Evolutionary conservation across 1,284 basidiomycete species (phyloP).

Genomic region (Anthracocystis panici-leucophaei): DNA sequence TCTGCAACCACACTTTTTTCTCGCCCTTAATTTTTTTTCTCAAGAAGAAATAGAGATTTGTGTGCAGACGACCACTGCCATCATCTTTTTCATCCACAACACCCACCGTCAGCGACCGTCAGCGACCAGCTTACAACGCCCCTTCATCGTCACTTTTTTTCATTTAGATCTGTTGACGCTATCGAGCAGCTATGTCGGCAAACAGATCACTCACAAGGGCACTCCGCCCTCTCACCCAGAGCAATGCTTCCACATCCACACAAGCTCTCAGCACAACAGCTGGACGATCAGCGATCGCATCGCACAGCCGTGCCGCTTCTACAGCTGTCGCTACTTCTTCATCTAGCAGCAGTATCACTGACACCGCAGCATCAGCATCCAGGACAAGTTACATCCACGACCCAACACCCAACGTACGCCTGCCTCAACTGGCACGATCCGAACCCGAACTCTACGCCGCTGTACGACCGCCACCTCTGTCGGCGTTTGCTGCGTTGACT

Average conservation of each 20-base stretch:
- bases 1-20: constrained; percentile 11
- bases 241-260: constrained; percentile 29
- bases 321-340: constrained; percentile 23
- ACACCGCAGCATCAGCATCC: constrained; percentile 4
- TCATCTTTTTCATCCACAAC: background rate
- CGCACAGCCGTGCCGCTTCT: constrained; percentile 27
- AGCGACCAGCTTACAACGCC: background rate
- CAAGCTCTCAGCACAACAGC: constrained; percentile 19
- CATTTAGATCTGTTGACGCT: background rate
- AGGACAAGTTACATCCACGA: constrained; percentile 25
- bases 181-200: constrained; percentile 27
- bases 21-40: background rate
- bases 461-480: constrained; percentile 55
- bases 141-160: background rate
- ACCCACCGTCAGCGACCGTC: background rate
- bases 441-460: constrained; percentile 62
- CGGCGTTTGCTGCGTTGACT: constrained; percentile 57
- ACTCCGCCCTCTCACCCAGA: constrained; percentile 17
- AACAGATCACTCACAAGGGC: constrained; percentile 12
- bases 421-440: constrained; percentile 61
- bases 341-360: constrained; percentile 1
- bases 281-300: constrained; percentile 3
- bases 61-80: constrained; percentile 26
- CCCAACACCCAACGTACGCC: constrained; percentile 49
- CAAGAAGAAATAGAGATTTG: constrained; percentile 13